Evolutionary conservation across 148 eudicot species (phyloP), one percentile per base, ranked within the genome.

Genomic region (Chenopodium album): DNA sequence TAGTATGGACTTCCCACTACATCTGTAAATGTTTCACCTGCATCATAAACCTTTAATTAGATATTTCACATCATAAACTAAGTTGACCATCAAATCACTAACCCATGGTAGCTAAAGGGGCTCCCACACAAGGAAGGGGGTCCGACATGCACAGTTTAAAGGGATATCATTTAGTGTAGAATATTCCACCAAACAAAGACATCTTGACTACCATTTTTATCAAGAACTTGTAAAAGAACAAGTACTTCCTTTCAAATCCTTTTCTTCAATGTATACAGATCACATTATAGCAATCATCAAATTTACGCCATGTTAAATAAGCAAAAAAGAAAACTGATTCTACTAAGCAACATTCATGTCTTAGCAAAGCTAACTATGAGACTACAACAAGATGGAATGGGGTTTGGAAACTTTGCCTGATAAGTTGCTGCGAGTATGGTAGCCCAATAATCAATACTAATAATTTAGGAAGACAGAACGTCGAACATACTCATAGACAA

Each of bases 1-100:
- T 88, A 88, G 77, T 88, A 88, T 54, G 90, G 90, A 80, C 90
- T 88, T 75, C 90, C 90, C n/a, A 88, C 90, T 28, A 88, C 90
- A 84, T 88, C 90, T 20, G 87, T 82, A 73, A 88, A 88, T 52
- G 85, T 79, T 82, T 85, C 87, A 62, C 87, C 87, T 85, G 77
- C 75, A 82, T 3, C 63, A 77, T 26, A 62, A 23, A 62, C 23
- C 50, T 26, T 32, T 16, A 2, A 31, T 82, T 31, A 70, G 69
- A 62, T 62, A 23, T 62, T n/a, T 62, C 65, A 62, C 23, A 62
- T 62, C 65, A 22, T 4, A 62, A 62, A 62, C 26, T 20, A 62
- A 62, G 22, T 20, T 19, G 6, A 48, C 3, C 52, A 9, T 12
- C 52, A 0, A 6, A 62, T 20, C 65, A 62, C 65, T 22, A 62